Base-by-base conservation (phyloP, 208 protist genomes). In the Angomonas ambiguus region DNA sequence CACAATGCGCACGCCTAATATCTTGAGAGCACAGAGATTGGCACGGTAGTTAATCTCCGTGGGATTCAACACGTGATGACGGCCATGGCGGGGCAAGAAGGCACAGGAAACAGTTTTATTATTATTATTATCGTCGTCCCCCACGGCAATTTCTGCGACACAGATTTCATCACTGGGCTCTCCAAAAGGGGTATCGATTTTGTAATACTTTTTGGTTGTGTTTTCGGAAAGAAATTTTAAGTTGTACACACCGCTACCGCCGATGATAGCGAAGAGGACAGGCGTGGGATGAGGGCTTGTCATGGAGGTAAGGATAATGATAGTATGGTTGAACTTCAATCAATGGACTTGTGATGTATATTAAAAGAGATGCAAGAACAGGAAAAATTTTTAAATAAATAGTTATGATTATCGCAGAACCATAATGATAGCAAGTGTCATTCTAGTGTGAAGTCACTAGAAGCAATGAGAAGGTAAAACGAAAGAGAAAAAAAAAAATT, bases 11-110 rank as follows among this genome's bases (percentile, higher is more conserved):
- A 91, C 88, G 24, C 95, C 95, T 16, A 95, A 76, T 42, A 83
- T 45, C 72, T 97, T 97, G 63, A 97, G 57, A 0, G 93, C 95
- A 65, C 80, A 96, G 34, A 98, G 85, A 72, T 98, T 98, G 11
- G 95, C 92, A 28, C 85, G 74, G 77, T 93, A 97, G 71, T 92
- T 92, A 48, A 98, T 81, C 62, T 97, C 91, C 49, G 65, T 80
- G 11, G 95, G 95, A 31, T 69, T 84, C 55, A 93, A 58, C 42
- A 41, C 55, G 82, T 98, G 93, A 45, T 76, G 27, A n/a, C 55
- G 18, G 33, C 88, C 93, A 65, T 98, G 95, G 16, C 94, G 80
- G 1, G 91, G 78, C 5, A 97, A 62, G 66, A 97, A 97, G 51
- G 88, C 89, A 65, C 85, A 92, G n/a, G 53, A 4, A 27, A 88